Conservation (phyloP, 768 basidiomycete genomes). For the Leccinellum rugosiceps region DNA sequence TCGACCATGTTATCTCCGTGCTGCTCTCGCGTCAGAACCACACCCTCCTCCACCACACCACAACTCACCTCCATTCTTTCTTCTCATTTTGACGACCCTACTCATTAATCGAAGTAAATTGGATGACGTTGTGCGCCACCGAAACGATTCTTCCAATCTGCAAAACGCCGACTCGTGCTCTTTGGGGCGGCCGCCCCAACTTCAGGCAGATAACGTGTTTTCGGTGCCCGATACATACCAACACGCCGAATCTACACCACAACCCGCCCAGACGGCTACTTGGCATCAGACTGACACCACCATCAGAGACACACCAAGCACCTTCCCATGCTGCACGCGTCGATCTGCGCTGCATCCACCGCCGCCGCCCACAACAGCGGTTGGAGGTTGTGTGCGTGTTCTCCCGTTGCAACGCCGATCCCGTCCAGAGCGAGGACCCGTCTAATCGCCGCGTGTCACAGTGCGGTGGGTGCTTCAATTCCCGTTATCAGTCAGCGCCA, state of each 20-base stretch:
- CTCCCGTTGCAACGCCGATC: constrained; percentile 91
- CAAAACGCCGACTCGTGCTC: constrained; percentile 11
- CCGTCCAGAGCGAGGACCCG: constrained; percentile 73
- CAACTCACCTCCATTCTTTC: constrained; percentile 55
- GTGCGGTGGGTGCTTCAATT: constrained; percentile 91
- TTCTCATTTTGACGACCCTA: constrained; percentile 69
- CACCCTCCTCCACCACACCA: constrained; percentile 28
- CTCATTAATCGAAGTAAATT: constrained; percentile 76
- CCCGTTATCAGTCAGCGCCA: neutral
- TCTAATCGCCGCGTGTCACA: constrained; percentile 79
- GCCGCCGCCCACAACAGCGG: constrained; percentile 86
- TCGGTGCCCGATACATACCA: constrained; percentile 88
- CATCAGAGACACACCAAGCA: constrained; percentile 85
- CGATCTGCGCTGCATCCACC: constrained; percentile 86
- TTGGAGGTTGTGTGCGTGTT: constrained; percentile 97
- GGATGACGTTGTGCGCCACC: constrained; percentile 90
- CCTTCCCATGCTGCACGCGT: constrained; percentile 86
- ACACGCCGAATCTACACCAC: constrained; percentile 65
- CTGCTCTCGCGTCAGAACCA: constrained; percentile 26
- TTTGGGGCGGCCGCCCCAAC: constrained; percentile 28
- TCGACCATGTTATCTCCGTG: constrained; percentile 83
- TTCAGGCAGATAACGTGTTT: constrained; percentile 87
- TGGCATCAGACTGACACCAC: constrained; percentile 21
- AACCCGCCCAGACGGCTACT: neutral
- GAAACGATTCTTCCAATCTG: constrained; percentile 80